Evolutionary conservation across 1,139 yeast species (phyloP), one percentile per base, ranked within the genome.

Genomic region (Yamadazyma sp.): DNA sequence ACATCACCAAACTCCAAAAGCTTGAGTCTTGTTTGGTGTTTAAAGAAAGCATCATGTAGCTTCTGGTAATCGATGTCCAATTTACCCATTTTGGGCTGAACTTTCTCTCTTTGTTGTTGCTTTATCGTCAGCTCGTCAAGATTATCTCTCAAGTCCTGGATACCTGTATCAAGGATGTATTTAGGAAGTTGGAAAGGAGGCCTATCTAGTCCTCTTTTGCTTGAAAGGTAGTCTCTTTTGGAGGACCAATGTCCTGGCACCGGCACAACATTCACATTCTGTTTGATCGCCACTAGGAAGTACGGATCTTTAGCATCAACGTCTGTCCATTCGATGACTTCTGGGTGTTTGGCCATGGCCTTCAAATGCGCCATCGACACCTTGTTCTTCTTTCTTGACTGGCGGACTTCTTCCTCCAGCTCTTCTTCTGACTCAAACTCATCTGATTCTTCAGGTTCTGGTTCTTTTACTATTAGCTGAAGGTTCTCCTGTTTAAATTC

Each of bases 161-260:
- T 89, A 1, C 96, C 97, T 0, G 97, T 92, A 39, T 80, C 89
- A 34, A 69, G 73, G 32, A 92, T 88, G 49, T 78, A 85, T 31
- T 76, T 72, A 0, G 98, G 98, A 12, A 92, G 66, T 50, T 79
- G 80, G 56, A 86, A 92, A 0, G 90, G 86, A 6, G 73, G 72
- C 48, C 80, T 78, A 42, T 83, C 90, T n/a, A 81, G 51, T 1
- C 94, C 86, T 41, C 86, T 72, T 48, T 81, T 75, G 0, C 82
- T 72, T 0, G 92, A 71, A n/a, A 92, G 64, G 50, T 83, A 90
- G 34, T 87, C 96, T 37, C 87, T 65, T 53, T 88, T 88, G 11
- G 75, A 64, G 40, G 78, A 79, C 98, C 98, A 92, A 57, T 89
- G 95, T 0, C 64, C 58, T 0, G 98, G 97, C 0, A 90, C 89